Evolutionary conservation across 2,329 filamentous ascomycete species (phyloP).

Genomic region (Madurella fahalii): DNA sequence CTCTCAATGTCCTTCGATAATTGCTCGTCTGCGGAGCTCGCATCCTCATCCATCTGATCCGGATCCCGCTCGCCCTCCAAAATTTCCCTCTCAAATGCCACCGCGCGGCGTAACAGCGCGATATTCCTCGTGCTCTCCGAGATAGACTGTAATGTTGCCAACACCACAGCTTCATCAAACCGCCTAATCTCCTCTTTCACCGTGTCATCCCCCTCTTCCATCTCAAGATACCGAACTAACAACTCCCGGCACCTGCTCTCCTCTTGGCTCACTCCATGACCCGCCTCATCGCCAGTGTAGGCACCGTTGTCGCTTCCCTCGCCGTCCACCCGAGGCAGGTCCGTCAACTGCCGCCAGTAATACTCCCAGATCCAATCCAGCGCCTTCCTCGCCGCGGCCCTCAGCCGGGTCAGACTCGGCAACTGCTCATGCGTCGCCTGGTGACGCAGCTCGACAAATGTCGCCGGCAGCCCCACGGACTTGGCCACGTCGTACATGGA

Average conservation of each 20-base stretch:
- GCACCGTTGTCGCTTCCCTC: constrained; percentile 9
- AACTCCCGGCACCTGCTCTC: background rate
- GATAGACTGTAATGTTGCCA: constrained; percentile 38
- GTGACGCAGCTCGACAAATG: constrained; percentile 85
- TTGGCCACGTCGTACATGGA: constrained; percentile 71
- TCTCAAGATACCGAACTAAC: constrained; percentile 14
- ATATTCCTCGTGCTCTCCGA: constrained; percentile 40
- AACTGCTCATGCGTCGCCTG: constrained; percentile 87
- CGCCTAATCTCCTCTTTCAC: constrained; percentile 32
- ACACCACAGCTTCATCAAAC: constrained; percentile 36
- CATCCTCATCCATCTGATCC: constrained; percentile 15
- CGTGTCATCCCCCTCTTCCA: constrained; percentile 12
- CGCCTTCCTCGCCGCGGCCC: constrained; percentile 64
- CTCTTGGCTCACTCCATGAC: background rate
- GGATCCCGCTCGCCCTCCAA: constrained; percentile 26
- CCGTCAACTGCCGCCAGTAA: constrained; percentile 63
- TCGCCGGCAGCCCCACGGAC: constrained; percentile 64
- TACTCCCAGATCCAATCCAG: constrained; percentile 84
- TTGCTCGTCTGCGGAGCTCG: background rate
- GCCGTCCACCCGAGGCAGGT: constrained; percentile 29
- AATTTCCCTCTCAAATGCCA: constrained; percentile 43
- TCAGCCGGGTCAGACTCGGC: constrained; percentile 69
- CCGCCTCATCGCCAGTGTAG: background rate
- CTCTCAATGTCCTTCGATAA: constrained; percentile 13
- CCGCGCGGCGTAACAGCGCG: constrained; percentile 40